These are phyloP conservation scores for Sporothrix phasma DNA, from an alignment of 2,329 filamentous ascomycete species.

Conservation along the genomic window DNA sequence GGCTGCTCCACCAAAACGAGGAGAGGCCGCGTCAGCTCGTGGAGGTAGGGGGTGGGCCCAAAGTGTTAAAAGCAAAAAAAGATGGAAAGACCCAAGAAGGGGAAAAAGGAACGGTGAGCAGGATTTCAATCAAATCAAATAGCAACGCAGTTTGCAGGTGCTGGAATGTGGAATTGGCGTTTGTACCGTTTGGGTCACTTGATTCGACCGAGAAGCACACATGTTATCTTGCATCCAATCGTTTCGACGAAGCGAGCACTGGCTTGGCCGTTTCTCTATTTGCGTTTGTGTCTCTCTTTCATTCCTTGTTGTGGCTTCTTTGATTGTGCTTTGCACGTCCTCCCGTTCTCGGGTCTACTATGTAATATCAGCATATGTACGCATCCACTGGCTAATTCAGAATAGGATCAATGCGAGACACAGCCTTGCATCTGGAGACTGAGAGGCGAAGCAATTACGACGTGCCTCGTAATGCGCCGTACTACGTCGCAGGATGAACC, in stretches of 20 bases:
- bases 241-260: neutral
- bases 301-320: neutral
- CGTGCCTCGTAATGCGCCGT: too few relatives aligned
- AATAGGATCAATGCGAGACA: neutral
- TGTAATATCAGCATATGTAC: too few relatives aligned
- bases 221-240: neutral
- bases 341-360: too few relatives aligned
- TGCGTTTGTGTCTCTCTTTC: neutral
- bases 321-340: neutral
- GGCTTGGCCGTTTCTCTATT: neutral
- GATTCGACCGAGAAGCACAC: neutral
- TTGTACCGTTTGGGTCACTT: neutral
- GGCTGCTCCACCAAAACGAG: slow-evolving; percentile 8
- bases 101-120: neutral
- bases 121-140: neutral
- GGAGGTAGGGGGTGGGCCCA: slow-evolving; percentile 12
- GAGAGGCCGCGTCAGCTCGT: slow-evolving; percentile 20
- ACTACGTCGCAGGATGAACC: too few relatives aligned
- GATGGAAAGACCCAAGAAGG: neutral
- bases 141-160: too few relatives aligned
- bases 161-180: neutral
- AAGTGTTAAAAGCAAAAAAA: slow-evolving; percentile 4
- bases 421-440: neutral
- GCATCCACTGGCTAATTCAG: neutral
- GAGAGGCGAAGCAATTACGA: too few relatives aligned